Evolutionary conservation across 257 asterid species (phyloP).

Genomic region (Plantago ovata): DNA sequence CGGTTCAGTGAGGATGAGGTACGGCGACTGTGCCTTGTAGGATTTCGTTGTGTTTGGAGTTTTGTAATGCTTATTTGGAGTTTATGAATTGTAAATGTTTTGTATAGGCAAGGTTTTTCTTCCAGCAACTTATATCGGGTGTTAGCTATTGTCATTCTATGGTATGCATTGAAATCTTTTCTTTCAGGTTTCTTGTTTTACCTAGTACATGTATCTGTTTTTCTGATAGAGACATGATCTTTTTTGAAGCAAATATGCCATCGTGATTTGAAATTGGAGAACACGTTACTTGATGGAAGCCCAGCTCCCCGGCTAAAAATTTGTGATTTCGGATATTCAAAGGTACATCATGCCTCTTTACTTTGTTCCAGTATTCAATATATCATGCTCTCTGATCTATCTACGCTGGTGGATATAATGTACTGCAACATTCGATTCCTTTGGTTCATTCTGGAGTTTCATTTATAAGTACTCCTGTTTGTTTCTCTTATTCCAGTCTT

Average conservation of each 20-base stretch:
- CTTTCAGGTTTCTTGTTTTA: background rate
- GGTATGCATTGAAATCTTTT: constrained; percentile 40
- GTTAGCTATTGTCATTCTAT: constrained; percentile 96
- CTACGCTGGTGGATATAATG: background rate
- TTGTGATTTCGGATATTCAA: constrained; percentile 97
- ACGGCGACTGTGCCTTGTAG: background rate
- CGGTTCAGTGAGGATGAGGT: constrained; percentile 99
- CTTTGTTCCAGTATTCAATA: background rate
- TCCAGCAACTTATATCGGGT: constrained; percentile 98
- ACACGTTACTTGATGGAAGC: constrained; percentile 92
- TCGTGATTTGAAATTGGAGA: constrained; percentile 93
- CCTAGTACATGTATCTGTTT: background rate
- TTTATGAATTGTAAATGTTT: constrained; percentile 15
- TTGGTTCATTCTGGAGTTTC: background rate
- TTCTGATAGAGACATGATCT: constrained; percentile 1
- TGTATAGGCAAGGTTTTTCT: constrained; percentile 85
- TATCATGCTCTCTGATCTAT: background rate
- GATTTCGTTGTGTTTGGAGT: background rate
- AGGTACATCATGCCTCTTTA: constrained; percentile 40
- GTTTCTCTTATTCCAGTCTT: constrained; percentile 54
- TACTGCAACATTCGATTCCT: background rate
- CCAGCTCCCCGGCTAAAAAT: constrained; percentile 90
- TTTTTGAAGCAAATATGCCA: constrained; percentile 91
- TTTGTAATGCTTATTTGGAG: constrained; percentile 6
- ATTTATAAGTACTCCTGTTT: constrained; percentile 1